Percentiles rank a stretch among this genome's conserved stretches.
phyloP scores from a whole-genome alignment of 306 rosid genomes.

The barrel medic (Medicago truncatula) region MtrunA17r5.0-ANR NC_053043.1:38874501-38875000 shows the following conservation, averaged over 20 bases:
- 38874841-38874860: not conserved
- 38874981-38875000: too few species aligned
- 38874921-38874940: too few species aligned
- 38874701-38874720: conserved; percentile 55
- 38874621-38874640: conserved; percentile 82
- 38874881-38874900: too few species aligned
- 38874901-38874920: too few species aligned
- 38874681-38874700: conserved; percentile 79
- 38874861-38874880: too few species aligned
- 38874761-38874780: conserved; percentile 70
- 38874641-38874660: conserved; percentile 84
- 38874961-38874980: too few species aligned
- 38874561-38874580: conserved; percentile 66
- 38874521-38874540: conserved; percentile 26
- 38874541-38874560: conserved; percentile 33
- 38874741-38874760: conserved; percentile 83
- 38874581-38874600: conserved; percentile 82
- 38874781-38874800: conserved; percentile 85
- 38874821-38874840: conserved; percentile 36
- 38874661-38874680: conserved; percentile 81
- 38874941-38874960: too few species aligned
- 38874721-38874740: conserved; percentile 71
- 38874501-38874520: conserved; percentile 21
- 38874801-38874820: conserved; percentile 39
- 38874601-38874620: conserved; percentile 81